Percentiles rank a stretch among this genome's conserved stretches.
Evolutionary conservation across 176 grass and related monocot genomes (phyloP).

Genomic region (Chloris gayana): DNA sequence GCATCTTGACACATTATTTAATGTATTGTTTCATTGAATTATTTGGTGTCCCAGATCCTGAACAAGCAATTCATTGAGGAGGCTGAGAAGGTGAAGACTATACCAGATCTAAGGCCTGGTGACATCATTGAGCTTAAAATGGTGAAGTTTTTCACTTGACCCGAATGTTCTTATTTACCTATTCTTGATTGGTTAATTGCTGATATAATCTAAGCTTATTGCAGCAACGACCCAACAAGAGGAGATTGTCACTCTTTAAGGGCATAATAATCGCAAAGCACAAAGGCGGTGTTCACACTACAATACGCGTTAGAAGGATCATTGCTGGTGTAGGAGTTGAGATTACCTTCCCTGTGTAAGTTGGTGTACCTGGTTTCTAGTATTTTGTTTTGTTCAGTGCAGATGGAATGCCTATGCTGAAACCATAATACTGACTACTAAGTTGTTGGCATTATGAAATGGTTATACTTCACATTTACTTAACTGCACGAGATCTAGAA

Average conservation of each 20-base stretch:
- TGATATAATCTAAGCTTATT: slow-evolving; percentile 25
- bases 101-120: slow-evolving; percentile 85
- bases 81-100: slow-evolving; percentile 73
- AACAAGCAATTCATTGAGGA: slow-evolving; percentile 89
- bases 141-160: slow-evolving; percentile 46
- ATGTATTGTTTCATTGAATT: slow-evolving; percentile 13
- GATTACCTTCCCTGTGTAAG: slow-evolving; percentile 99
- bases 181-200: slow-evolving; percentile 13
- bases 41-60: slow-evolving; percentile 63
- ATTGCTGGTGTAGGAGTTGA: slow-evolving; percentile 94
- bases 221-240: slow-evolving; percentile 92
- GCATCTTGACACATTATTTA: neutral
- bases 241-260: slow-evolving; percentile 86
- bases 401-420: slow-evolving; percentile 12
- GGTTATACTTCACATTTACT: neutral
- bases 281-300: slow-evolving; percentile 89
- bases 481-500: slow-evolving; percentile 3
- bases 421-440: slow-evolving; percentile 9
- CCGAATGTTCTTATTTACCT: neutral
- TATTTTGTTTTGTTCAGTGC: slow-evolving; percentile 17
- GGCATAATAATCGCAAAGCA: slow-evolving; percentile 96
- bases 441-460: slow-evolving; percentile 11
- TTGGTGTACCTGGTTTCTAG: slow-evolving; percentile 14
- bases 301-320: slow-evolving; percentile 90
- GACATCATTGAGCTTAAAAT: slow-evolving; percentile 95